Evolutionary conservation across 441 rosid genomes (phyloP), one percentile per base, ranked within the genome.

Genomic region (Mallotus repandus): DNA sequence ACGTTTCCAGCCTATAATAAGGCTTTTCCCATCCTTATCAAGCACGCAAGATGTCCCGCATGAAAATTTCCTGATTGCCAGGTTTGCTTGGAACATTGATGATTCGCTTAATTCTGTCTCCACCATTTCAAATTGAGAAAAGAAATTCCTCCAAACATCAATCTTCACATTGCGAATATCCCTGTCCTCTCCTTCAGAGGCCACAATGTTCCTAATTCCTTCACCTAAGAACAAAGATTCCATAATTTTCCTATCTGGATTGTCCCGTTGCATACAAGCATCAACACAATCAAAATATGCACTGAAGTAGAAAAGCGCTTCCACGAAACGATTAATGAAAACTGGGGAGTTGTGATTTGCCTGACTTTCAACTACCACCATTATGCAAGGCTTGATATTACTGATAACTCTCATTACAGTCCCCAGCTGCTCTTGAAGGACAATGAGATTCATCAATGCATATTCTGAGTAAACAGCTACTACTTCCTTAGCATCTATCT

Each of bases 281-380:
- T 67, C 76, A 4, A 72, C 35, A 52, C 73, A 72, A 35, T 72
- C 80, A 35, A 72, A 77, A 53, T 43, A 43, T 22, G 76, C 67
- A 61, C 73, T 19, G 41, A 9, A 60, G 69, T 9, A 72, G 64
- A 77, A 67, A 15, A 77, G 52, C 4, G 70, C 29, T 32, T 77
- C 80, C 5, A 72, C 43, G 16, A 77, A 77, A 12, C 76, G 59
- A 46, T 54, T 29, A 48, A 68, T 60, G 22, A 72, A 77, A 25
- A 35, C 22, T 8, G 70, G 66, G 35, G 76, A 62, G 45, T 55
- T 72, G 13, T 62, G 63, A 48, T 77, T 72, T 15, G 70, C 57
- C 18, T 77, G 73, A 11, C 19, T 41, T 19, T 77, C 80, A 9
- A 38, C 9, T 7, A 77, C 38, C n/a, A 62, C 68, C 66, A 72